phyloP scores from a whole-genome alignment of 2,329 filamentous ascomycete genomes.

The Massarina eburnea region DNA sequence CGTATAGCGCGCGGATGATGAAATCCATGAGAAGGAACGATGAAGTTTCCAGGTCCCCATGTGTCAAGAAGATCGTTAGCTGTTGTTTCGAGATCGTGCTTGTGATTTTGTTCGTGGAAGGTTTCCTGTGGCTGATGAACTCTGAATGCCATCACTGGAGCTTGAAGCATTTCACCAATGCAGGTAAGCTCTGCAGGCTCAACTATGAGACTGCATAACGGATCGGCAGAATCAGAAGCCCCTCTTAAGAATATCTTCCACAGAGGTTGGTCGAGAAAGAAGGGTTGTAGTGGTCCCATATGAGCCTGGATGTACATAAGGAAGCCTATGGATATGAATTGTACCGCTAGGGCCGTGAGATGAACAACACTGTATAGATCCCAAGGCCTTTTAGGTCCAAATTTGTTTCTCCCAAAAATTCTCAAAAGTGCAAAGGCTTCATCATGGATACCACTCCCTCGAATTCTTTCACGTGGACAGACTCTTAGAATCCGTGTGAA shows the following conservation, averaged over 20 bases:
- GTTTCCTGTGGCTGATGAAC: neutral
- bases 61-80: neutral
- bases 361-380: neutral
- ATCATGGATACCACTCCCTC: neutral
- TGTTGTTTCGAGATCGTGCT: neutral
- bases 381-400: neutral
- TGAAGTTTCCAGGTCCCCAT: neutral
- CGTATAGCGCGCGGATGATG: neutral
- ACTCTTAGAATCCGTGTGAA: neutral
- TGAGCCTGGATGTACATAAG: slow-evolving; percentile 10
- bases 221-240: neutral
- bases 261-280: slow-evolving; percentile 5
- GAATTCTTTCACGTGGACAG: neutral
- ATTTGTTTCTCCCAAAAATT: neutral
- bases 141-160: slow-evolving; percentile 2
- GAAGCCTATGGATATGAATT: slow-evolving; percentile 5
- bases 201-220: neutral
- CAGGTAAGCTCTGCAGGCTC: slow-evolving; percentile 2
- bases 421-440: neutral
- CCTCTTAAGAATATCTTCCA: neutral
- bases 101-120: neutral
- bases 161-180: slow-evolving; percentile 3
- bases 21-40: neutral
- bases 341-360: neutral
- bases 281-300: slow-evolving; percentile 1